Evolutionary conservation across 164 flowering plant genomes (phyloP), one percentile per base, ranked within the genome.

Genomic region (Umbilicus rupestris): DNA sequence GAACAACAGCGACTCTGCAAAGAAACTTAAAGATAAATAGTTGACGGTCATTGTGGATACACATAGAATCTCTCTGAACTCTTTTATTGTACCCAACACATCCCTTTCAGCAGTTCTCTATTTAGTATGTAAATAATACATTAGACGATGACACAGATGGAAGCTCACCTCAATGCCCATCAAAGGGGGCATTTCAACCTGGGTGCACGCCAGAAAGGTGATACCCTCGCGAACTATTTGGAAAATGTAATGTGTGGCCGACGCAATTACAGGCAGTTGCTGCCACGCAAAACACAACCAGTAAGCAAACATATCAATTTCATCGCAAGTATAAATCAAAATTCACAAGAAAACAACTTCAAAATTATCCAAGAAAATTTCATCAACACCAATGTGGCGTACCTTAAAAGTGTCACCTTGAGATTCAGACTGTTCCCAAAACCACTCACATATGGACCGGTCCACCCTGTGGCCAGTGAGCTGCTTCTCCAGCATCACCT

Each of bases 141-240:
- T 6, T 35, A 29, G 55, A 33, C 22, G 14, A 20, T 49, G 17
- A 60, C 26, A 31, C 46, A 16, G 35, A 59, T 2, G n/a, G 22
- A 39, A 58, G 15, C 78, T 62, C 47, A 91, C 99, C 93, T 94
- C 99, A 70, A 87, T 85, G 46, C 79, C 99, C 99, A 94, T 91
- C 78, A 91, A 76, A 65, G 97, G 97, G 20, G 95, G 96, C 99
- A 94, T 94, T 78, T 94, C 97, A 65, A 87, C 96, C 72, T 94
- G 97, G 47, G 93, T 82, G 76, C 97, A 91, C 14, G 97, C 96
- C 71, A 94, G 78, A 66, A 94, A 94, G 2, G 93, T 94, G 75
- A 94, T 83, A 57, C 97, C 97, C 44, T 88, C 96, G 6, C 96
- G 92, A 73, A 81, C 76, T 72, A 94, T 73, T 80, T 91, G 96